Percentiles rank a stretch among this genome's conserved stretches.
Conservation (phyloP, 352 stramenopile genomes). For the Globisporangium carolinianum region DNA sequence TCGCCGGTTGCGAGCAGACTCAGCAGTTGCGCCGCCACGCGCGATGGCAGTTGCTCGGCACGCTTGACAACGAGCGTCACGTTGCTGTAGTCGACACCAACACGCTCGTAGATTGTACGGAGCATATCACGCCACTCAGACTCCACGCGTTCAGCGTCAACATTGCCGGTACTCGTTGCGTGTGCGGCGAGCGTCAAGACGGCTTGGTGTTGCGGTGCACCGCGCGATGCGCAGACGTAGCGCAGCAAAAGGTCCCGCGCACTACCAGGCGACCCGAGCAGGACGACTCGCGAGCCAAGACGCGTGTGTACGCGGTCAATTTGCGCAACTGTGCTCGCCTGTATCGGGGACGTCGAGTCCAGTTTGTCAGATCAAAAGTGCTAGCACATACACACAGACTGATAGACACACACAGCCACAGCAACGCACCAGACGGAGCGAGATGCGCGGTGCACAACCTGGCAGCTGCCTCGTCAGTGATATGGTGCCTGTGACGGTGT, state of each 20-base stretch:
- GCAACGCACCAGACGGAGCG: slow-evolving; percentile 26
- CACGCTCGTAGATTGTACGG: slow-evolving; percentile 36
- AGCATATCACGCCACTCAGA: slow-evolving; percentile 39
- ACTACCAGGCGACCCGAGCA: slow-evolving; percentile 23
- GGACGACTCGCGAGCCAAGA: slow-evolving; percentile 28
- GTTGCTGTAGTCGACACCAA: slow-evolving; percentile 45
- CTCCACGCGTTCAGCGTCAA: slow-evolving; percentile 1
- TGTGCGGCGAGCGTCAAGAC: slow-evolving; percentile 28
- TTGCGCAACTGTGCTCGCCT: slow-evolving; percentile 24
- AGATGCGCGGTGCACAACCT: slow-evolving; percentile 12
- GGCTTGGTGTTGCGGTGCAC: slow-evolving; percentile 12
- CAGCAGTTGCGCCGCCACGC: slow-evolving; percentile 36
- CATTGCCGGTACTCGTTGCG: slow-evolving; percentile 4
- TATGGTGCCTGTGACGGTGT: neutral
- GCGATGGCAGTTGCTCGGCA: slow-evolving; percentile 26
- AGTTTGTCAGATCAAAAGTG: neutral
- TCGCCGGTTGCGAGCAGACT: slow-evolving; percentile 48
- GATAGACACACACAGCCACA: neutral
- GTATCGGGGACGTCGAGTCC: no score
- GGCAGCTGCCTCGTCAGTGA: slow-evolving; percentile 11
- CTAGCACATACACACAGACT: neutral
- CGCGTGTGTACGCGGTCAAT: slow-evolving; percentile 39
- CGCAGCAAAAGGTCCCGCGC: slow-evolving; percentile 32
- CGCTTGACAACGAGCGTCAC: slow-evolving; percentile 56
- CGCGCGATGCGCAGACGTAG: slow-evolving; percentile 20